Base-by-base conservation (phyloP, 176 grass and related monocot species). In the Carex cristatella region DNA sequence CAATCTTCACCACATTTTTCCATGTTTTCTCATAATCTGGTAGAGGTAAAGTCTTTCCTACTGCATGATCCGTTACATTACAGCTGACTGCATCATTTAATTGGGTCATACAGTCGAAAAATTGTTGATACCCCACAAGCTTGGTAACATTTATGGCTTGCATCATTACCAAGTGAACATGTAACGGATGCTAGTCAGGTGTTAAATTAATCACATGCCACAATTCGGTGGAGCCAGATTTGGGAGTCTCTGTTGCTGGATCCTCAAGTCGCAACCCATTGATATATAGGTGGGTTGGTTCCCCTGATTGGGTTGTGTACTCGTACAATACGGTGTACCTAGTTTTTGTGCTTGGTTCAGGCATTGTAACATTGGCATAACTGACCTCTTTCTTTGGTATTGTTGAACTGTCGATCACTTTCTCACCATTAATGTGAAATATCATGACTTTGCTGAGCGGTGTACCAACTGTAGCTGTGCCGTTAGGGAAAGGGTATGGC, bases 151-250 rank as follows among this genome's bases (percentile, higher is more conserved):
- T 83, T 73, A 85, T 79, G 5, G 89, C 89, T 81, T 87, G 85
- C 60, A 93, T 91, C 61, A 74, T 66, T 11, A 89, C 91, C 28
- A 97, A 91, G 64, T 97, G 94, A 27, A 96, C 74, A 85, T 97
- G 94, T 10, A 97, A 84, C 12, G 94, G 94, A 83, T 94, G 91
- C 88, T 89, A 87, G 82, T 94, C 91, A 61, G 14, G 75, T 51
- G 91, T 97, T 14, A 97, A 84, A 88, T 97, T 94, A 79, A 97
- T 82, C 86, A 97, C 89, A 74, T 97, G 81, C 91, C 94, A 94
- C 76, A 93, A 79, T 86, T 97, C 94, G 38, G 94, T 90, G 62
- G 85, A 69, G 0, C 91, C 89, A 2, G 60, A 7, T 83, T 64
- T 57, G 12, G 94, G 94, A 54, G 84, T 97, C 82, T 97, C 94